Conservation (phyloP, 352 stramenopile genomes). For the Pythium aquatile region DNA sequence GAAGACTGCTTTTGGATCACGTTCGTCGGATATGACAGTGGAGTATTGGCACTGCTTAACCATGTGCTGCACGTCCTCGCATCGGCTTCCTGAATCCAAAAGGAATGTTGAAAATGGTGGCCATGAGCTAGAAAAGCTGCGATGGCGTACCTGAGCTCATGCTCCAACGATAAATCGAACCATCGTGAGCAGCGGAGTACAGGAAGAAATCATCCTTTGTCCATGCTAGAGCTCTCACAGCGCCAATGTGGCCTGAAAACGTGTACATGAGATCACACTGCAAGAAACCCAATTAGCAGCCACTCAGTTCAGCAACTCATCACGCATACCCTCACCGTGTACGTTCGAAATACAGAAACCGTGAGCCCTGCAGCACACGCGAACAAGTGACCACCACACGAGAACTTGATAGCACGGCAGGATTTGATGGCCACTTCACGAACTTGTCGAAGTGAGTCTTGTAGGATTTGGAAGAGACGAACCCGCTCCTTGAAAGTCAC, state of each 20-base stretch:
- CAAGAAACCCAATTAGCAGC: not conserved
- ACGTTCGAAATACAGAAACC: constrained; percentile 57
- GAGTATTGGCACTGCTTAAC: constrained; percentile 80
- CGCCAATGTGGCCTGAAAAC: constrained; percentile 79
- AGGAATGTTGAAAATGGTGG: not conserved
- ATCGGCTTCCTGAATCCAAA: constrained; percentile 39
- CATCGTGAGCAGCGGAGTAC: constrained; percentile 76
- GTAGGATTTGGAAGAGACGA: constrained; percentile 67
- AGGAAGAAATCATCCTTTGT: constrained; percentile 71
- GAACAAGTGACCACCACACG: constrained; percentile 73
- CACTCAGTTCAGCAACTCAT: not conserved
- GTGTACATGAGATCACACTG: constrained; percentile 63
- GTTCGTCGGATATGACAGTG: constrained; percentile 48
- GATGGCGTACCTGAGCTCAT: constrained; percentile 30
- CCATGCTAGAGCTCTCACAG: constrained; percentile 65
- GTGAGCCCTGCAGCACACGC: constrained; percentile 67
- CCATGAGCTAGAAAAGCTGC: not conserved
- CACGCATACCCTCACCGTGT: constrained; percentile 39
- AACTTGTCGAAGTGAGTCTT: constrained; percentile 62
- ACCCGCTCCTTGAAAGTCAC: constrained; percentile 81
- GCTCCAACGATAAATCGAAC: constrained; percentile 81
- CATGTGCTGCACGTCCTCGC: constrained; percentile 72
- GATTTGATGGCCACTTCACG: constrained; percentile 70
- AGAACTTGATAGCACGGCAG: constrained; percentile 56
- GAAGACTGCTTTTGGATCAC: constrained; percentile 50